These are phyloP conservation scores for Talaromyces funiculosus DNA, from an alignment of 2,329 filamentous ascomycete genomes.

Conservation along the genomic window DNA sequence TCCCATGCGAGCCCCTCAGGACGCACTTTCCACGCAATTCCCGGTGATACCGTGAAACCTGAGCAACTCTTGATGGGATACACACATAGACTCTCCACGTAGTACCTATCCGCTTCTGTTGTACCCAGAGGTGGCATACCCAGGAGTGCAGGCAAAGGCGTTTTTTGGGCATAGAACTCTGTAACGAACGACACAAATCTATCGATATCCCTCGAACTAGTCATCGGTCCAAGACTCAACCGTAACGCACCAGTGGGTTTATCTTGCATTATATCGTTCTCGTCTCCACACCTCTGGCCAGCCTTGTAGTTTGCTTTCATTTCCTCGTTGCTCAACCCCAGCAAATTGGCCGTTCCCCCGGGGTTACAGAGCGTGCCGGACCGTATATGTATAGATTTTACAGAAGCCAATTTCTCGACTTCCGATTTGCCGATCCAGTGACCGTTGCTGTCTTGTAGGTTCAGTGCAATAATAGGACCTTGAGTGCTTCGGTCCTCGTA, in stretches of 20 bases:
- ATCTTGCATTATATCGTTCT: slow-evolving; percentile 73
- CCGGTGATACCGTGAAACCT: slow-evolving; percentile 63
- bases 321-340: slow-evolving; percentile 73
- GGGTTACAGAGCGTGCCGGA: slow-evolving; percentile 91
- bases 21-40: slow-evolving; percentile 66
- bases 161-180: slow-evolving; percentile 58
- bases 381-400: slow-evolving; percentile 76
- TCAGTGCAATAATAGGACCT: slow-evolving; percentile 80
- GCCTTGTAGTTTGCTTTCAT: slow-evolving; percentile 78
- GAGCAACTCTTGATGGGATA: slow-evolving; percentile 96
- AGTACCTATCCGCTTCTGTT: slow-evolving; percentile 30
- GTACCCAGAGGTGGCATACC: slow-evolving; percentile 6
- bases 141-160: slow-evolving; percentile 17
- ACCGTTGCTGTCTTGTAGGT: slow-evolving; percentile 63
- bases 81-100: slow-evolving; percentile 62
- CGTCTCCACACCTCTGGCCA: slow-evolving; percentile 77
- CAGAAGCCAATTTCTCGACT: slow-evolving; percentile 75
- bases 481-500: slow-evolving; percentile 45
- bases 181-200: slow-evolving; percentile 64
- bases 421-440: slow-evolving; percentile 76
- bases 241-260: slow-evolving; percentile 85
- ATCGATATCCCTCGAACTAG: slow-evolving; percentile 66
- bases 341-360: slow-evolving; percentile 68
- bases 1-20: slow-evolving; percentile 88
- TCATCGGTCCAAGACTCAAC: slow-evolving; percentile 86